Evolutionary conservation across 2,329 filamentous ascomycete genomes (phyloP), one percentile per base, ranked within the genome.

Genomic region (Falciphora oryzae): DNA sequence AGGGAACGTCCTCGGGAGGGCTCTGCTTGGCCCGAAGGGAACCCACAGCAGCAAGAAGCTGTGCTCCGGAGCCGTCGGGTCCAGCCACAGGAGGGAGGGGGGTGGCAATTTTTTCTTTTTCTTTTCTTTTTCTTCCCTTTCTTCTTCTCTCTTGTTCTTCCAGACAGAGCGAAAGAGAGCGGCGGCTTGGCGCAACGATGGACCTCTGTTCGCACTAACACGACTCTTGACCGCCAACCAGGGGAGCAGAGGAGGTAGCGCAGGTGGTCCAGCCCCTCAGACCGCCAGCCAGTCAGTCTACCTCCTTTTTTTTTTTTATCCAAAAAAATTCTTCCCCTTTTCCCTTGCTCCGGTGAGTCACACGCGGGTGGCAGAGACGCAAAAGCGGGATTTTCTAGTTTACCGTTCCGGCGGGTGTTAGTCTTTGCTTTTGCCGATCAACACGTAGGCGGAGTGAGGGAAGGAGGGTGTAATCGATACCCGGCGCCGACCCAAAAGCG

Each of bases 281-380:
- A 53, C 44, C 44, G 44, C 44, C 44, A 53, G 22, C 44, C 44
- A 53, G 44, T 11, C 44, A 53, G 44, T 22, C 4, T 38, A 18
- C 4, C 16, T 38, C 44, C 64, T 65, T 63, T 38, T 50, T 57
- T 44, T 64, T 31, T 38, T 50, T 53, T 25, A 22, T 22, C 38
- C 18, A 22, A 22, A 22, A 50, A 50, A 38, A 38, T 18, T 18
- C 2, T 53, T 53, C 31, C 62, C 27, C 31, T 32, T 59, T 63
- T 50, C 18, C 50, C 27, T 35, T 25, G 13, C 14, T 59, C 28
- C 22, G 38, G 22, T 31, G 57, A 58, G 27, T n/a, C 35, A 57
- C 22, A 38, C 32, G 4, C 28, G 38, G 18, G 28, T n/a, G 44
- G 44, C 44, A 53, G 44, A n/a, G 32, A 53, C 22, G 22, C 13